Evolutionary conservation across 352 stramenopile genomes (phyloP), one percentile per base, ranked within the genome.

Genomic region (Phytophthora palmivora): DNA sequence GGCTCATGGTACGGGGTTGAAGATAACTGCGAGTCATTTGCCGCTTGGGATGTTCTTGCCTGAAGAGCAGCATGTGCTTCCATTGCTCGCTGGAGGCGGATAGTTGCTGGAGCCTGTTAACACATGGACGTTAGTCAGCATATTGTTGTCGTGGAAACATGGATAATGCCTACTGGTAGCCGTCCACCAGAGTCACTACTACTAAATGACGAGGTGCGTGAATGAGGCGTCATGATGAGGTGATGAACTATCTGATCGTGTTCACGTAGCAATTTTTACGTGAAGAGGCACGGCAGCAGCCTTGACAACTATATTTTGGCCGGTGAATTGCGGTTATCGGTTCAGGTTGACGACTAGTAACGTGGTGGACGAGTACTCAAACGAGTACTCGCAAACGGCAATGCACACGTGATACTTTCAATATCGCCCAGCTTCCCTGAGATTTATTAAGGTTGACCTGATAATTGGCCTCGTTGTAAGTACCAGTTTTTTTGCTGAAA

Each of bases 1-100:
- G 10, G 18, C 8, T 21, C 19, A 19, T 24, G 11, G 26, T 44
- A 14, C 32, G 51, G 30, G 10, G 6, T 11, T 12, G 30, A 11
- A 42, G 45, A 42, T 36, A 24, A 37, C 10, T 34, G 19, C 24
- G 54, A 39, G 11, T 42, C 21, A n/a, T 6, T 22, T 41, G 33
- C 14, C 26, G 26, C 15, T 3, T 54, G 46, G n/a, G 22, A 12
- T 12, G 56, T 56, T 2, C 37, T 41, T 2, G 38, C 4, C 24
- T 56, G 65, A 36, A 78, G 56, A 33, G 60, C 65, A 32, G 59
- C 43, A 38, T 75, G 70, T 10, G 48, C 44, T 49, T 78, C 48
- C 36, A 71, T 74, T 21, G 70, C 70, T 46, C 61, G 61, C 32
- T 78, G 66, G 22, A 84, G 50, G 3, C 76, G 67, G n/a, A 49